phyloP scores from a whole-genome alignment of 192 early-diverging fungal species.

The Lunasporangiospora selenospora region DNA sequence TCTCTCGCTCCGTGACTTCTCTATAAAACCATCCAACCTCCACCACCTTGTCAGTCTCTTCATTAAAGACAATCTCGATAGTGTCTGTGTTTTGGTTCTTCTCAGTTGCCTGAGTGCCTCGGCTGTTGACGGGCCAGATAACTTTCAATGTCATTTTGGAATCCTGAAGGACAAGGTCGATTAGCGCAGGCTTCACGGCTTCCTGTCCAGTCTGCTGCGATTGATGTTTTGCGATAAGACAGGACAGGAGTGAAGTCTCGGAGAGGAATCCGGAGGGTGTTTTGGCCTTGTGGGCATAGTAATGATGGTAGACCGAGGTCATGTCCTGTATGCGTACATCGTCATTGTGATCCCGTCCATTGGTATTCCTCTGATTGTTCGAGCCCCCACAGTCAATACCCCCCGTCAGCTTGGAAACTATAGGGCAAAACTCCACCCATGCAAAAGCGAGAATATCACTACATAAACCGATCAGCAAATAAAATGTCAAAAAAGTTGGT shows the following conservation, averaged over 20 bases:
- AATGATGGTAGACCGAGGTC: slow-evolving; percentile 18
- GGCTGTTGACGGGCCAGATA: slow-evolving; percentile 21
- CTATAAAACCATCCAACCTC: slow-evolving; percentile 47
- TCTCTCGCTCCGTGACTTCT: slow-evolving; percentile 34
- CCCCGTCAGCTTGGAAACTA: slow-evolving; percentile 12
- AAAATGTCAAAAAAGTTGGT: no score
- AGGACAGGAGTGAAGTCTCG: slow-evolving; percentile 6
- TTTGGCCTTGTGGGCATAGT: slow-evolving; percentile 20
- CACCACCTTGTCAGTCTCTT: slow-evolving; percentile 25
- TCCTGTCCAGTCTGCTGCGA: slow-evolving; percentile 18
- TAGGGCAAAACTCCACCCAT: slow-evolving; percentile 27
- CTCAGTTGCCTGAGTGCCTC: no score
- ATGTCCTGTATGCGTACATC: slow-evolving; percentile 13
- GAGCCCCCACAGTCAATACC: slow-evolving; percentile 18
- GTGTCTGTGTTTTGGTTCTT: slow-evolving; percentile 7
- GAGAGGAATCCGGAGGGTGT: slow-evolving; percentile 27
- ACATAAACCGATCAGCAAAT: no score
- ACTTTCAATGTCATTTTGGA: slow-evolving; percentile 14
- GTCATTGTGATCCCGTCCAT: neutral
- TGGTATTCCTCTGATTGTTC: neutral
- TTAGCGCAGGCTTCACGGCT: slow-evolving; percentile 20
- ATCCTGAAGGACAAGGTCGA: slow-evolving; percentile 24
- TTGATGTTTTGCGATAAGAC: slow-evolving; percentile 19
- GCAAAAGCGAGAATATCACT: no score
- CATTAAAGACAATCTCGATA: slow-evolving; percentile 23